Evolutionary conservation across 768 basidiomycete genomes (phyloP).

Genomic region (Panaeolus papilionaceus): DNA sequence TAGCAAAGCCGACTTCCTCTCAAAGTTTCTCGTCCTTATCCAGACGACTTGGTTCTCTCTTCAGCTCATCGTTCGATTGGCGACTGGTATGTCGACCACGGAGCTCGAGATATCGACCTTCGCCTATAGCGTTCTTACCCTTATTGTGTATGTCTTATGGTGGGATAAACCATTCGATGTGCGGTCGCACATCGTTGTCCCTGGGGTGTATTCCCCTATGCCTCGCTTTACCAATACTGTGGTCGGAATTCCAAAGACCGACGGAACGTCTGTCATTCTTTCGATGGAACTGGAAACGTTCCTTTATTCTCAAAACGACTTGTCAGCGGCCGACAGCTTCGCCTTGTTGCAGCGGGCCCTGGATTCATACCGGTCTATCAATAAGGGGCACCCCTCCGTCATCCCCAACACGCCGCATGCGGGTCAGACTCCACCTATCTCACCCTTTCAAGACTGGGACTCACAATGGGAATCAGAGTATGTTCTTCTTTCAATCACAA

Average conservation of each 20-base stretch:
- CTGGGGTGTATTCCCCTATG: background rate
- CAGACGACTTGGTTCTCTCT: conserved; percentile 44
- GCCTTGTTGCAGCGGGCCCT: too few species aligned
- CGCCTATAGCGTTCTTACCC: conserved; percentile 38
- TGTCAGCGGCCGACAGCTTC: too few species aligned
- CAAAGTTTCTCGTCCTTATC: conserved; percentile 38
- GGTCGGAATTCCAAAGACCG: background rate
- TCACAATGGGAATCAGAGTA: too few species aligned
- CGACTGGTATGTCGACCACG: conserved; percentile 32
- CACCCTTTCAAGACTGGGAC: too few species aligned
- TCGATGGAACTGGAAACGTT: too few species aligned
- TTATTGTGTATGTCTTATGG: conserved; percentile 40
- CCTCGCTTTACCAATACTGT: background rate
- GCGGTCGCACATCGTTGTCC: conserved; percentile 1
- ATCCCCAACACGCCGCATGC: too few species aligned
- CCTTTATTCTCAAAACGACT: too few species aligned
- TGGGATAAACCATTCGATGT: conserved; percentile 47
- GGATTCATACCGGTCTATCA: too few species aligned
- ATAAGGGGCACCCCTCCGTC: too few species aligned
- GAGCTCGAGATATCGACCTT: conserved; percentile 44
- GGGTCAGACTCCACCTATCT: too few species aligned
- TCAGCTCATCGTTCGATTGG: conserved; percentile 34
- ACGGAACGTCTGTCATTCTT: background rate
- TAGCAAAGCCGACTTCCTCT: conserved; percentile 40
- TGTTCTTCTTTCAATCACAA: too few species aligned